Conservation (phyloP, 192 early-diverging fungal genomes). For the Linnemannia exigua region DNA sequence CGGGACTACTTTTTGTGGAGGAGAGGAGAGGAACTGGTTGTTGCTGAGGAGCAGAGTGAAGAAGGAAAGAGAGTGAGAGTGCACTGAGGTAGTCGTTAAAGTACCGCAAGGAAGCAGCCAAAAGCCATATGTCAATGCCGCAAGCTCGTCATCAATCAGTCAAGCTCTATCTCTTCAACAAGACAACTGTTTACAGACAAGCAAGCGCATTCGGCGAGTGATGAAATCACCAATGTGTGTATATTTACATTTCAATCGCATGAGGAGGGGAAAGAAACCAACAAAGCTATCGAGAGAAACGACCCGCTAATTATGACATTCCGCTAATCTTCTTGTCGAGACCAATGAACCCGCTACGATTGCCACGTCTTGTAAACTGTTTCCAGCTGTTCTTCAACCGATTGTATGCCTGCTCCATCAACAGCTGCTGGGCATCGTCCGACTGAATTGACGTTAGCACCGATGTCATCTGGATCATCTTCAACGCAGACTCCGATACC, state of each 20-base stretch:
- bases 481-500: slow-evolving; percentile 72
- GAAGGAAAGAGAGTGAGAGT: background rate
- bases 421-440: slow-evolving; percentile 60
- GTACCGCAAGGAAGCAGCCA: background rate
- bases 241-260: background rate
- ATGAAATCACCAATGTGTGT: background rate
- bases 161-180: background rate
- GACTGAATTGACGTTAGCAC: slow-evolving; percentile 69
- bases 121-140: background rate
- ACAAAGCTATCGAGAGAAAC: background rate
- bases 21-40: too few species aligned
- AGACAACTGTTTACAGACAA: background rate
- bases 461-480: slow-evolving; percentile 81
- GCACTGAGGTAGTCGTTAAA: background rate
- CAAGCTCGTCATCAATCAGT: background rate
- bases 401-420: slow-evolving; percentile 66
- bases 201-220: background rate
- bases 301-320: background rate
- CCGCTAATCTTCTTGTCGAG: slow-evolving; percentile 35
- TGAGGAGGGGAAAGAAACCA: background rate
- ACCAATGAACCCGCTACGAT: slow-evolving; percentile 69
- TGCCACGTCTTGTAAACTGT: slow-evolving; percentile 66
- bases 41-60: background rate
- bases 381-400: slow-evolving; percentile 70
- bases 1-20: too few species aligned